Percentiles rank a stretch among this genome's conserved stretches.
phyloP scores from a whole-genome alignment of 2,329 filamentous ascomycete genomes.

The Colletotrichum noveboracense region DNA sequence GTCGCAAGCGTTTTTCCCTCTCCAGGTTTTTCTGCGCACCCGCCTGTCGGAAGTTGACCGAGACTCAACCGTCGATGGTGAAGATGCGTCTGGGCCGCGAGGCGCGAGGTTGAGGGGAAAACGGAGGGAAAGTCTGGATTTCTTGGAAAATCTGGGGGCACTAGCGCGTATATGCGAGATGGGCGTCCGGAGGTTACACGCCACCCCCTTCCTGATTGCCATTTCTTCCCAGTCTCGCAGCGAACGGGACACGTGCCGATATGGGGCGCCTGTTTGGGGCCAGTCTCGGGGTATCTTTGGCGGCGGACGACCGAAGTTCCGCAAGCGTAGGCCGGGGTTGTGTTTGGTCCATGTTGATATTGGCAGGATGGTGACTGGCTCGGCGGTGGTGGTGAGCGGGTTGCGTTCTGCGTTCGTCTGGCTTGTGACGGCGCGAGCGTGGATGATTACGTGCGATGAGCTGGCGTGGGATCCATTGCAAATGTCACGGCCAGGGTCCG shows the following conservation, averaged over 20 bases:
- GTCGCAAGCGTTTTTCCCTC: not conserved
- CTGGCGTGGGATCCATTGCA: not conserved
- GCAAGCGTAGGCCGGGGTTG: not conserved
- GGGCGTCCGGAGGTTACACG: constrained; percentile 10
- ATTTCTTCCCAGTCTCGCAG: not conserved
- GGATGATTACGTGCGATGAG: not conserved
- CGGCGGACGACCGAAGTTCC: not conserved
- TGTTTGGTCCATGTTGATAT: not conserved
- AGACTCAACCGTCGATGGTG: not conserved
- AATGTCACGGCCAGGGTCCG: not conserved
- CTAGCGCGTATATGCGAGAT: constrained; percentile 17
- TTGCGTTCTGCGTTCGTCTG: no score
- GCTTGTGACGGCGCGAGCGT: not conserved
- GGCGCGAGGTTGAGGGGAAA: not conserved
- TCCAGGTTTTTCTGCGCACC: not conserved
- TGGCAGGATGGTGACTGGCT: not conserved
- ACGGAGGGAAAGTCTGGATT: not conserved
- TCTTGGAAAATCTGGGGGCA: constrained; percentile 4
- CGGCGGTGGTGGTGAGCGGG: not conserved
- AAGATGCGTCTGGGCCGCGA: not conserved
- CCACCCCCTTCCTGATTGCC: not conserved
- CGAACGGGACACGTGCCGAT: not conserved
- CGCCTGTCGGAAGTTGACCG: not conserved
- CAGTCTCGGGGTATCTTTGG: not conserved
- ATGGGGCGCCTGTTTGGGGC: not conserved